These are phyloP conservation scores for Lactarius sp. DNA, from an alignment of 768 basidiomycete genomes.

Conservation along the genomic window DNA sequence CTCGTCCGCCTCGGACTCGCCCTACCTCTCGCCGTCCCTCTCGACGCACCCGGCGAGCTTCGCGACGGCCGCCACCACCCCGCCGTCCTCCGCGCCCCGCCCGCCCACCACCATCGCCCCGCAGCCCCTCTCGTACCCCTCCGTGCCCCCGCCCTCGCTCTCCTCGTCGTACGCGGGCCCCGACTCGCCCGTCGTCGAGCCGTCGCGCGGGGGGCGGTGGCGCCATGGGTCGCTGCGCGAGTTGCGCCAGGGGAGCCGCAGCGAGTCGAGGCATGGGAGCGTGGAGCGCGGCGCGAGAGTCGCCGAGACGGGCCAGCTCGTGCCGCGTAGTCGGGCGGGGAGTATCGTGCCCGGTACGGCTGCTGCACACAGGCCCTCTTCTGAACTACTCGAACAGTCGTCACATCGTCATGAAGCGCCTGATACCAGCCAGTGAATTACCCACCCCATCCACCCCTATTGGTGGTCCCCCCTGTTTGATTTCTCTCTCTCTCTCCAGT, in stretches of 20 bases:
- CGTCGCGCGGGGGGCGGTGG: conserved; percentile 32
- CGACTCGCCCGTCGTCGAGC: conserved; percentile 31
- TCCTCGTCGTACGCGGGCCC: conserved; percentile 48
- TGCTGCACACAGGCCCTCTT: neutral
- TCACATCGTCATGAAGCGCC: conserved; percentile 5
- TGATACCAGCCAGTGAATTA: neutral
- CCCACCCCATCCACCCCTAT: neutral
- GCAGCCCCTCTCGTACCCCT: conserved; percentile 64
- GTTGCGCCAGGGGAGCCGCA: conserved; percentile 34
- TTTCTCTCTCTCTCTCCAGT: neutral
- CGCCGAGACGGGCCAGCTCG: conserved; percentile 62
- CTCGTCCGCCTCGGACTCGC: conserved; percentile 43
- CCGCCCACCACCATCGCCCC: conserved; percentile 39
- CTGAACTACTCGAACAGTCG: conserved; percentile 12
- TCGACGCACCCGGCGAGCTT: conserved; percentile 52
- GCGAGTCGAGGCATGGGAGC: conserved; percentile 49
- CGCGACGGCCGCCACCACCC: conserved; percentile 66
- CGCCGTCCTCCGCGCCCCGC: conserved; percentile 58
- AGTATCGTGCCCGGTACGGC: conserved; percentile 15
- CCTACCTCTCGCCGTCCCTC: conserved; percentile 53
- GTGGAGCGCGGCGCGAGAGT: conserved; percentile 61
- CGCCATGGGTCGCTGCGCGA: conserved; percentile 31
- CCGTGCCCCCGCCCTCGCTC: conserved; percentile 77
- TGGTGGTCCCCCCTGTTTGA: neutral
- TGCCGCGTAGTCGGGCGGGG: conserved; percentile 31